A percentile compares a stretch with the other conserved stretches of the same genome.
These are phyloP conservation scores for Backusella australiensis DNA, from an alignment of 192 early-diverging fungal species.

Conservation along the genomic window DNA sequence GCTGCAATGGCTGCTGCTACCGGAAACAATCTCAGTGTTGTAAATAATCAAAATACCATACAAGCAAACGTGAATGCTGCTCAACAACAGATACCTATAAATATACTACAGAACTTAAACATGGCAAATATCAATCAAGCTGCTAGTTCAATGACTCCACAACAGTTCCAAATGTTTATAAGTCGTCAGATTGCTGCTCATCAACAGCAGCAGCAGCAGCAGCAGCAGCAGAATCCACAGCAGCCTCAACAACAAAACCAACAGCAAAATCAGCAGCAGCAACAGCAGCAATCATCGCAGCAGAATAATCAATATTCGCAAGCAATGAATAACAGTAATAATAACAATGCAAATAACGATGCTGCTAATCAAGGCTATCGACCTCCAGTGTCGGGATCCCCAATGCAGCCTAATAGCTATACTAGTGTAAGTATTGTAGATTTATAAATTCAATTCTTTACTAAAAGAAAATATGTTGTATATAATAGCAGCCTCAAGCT, in stretches of 20 bases:
- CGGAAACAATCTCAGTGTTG: neutral
- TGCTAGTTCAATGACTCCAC: constrained; percentile 7
- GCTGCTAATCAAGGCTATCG: neutral
- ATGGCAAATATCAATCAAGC: constrained; percentile 14
- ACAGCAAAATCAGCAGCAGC: neutral
- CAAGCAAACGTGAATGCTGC: constrained; percentile 3
- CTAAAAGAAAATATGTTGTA: neutral
- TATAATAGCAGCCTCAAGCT: neutral
- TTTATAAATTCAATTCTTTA: neutral
- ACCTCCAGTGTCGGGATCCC: constrained; percentile 1
- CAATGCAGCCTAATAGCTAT: constrained; percentile 12
- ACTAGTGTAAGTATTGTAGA: neutral
- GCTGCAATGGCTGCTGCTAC: constrained; percentile 1
- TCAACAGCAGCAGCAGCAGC: neutral
- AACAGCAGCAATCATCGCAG: neutral
- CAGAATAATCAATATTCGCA: neutral
- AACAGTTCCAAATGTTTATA: constrained; percentile 16
- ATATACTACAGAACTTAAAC: constrained; percentile 22
- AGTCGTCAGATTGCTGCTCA: constrained; percentile 13
- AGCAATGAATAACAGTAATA: neutral
- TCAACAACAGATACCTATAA: constrained; percentile 24
- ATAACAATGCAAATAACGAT: neutral
- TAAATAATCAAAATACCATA: constrained; percentile 8
- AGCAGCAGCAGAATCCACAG: no score
- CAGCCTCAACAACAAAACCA: no score